Evolutionary conservation across 148 eudicot species (phyloP).

Genomic region (Cornus controversa): DNA sequence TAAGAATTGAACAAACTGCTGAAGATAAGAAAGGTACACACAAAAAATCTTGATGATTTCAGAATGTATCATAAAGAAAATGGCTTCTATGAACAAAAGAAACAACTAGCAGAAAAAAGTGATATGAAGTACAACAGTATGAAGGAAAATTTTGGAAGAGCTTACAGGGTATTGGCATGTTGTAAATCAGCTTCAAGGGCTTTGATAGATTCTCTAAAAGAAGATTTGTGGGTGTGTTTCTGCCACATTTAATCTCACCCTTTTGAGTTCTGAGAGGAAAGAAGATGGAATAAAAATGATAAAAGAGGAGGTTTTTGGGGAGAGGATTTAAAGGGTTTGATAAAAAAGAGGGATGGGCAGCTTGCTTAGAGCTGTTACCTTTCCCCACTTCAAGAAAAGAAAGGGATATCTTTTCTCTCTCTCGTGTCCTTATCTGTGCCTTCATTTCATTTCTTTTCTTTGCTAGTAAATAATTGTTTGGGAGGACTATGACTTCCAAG

Average conservation of each 20-base stretch:
- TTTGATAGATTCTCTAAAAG: constrained; percentile 68
- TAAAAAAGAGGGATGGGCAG: constrained; percentile 10
- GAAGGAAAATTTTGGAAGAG: background rate
- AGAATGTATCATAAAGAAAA: too few relatives aligned
- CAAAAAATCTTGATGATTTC: background rate
- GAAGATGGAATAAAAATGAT: background rate
- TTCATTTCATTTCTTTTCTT: background rate
- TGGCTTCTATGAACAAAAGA: too few relatives aligned
- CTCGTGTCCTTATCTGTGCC: constrained; percentile 10
- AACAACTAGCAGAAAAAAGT: too few relatives aligned
- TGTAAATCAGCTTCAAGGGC: constrained; percentile 89
- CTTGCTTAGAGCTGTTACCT: constrained; percentile 39
- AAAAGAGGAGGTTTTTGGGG: background rate
- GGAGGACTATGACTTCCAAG: background rate
- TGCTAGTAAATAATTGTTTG: background rate
- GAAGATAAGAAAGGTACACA: background rate
- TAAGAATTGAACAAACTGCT: background rate
- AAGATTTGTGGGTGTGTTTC: constrained; percentile 46
- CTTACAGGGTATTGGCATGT: constrained; percentile 86
- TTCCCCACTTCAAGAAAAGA: constrained; percentile 33
- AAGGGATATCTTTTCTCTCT: constrained; percentile 34
- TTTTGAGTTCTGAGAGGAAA: background rate
- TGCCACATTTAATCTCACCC: constrained; percentile 52
- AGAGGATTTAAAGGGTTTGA: constrained; percentile 3
- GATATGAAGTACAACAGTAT: background rate